A percentile compares a stretch with the other conserved stretches of the same genome.
These are phyloP conservation scores for Flammula alnicola DNA, from an alignment of 1,284 basidiomycete species.

Conservation along the genomic window DNA sequence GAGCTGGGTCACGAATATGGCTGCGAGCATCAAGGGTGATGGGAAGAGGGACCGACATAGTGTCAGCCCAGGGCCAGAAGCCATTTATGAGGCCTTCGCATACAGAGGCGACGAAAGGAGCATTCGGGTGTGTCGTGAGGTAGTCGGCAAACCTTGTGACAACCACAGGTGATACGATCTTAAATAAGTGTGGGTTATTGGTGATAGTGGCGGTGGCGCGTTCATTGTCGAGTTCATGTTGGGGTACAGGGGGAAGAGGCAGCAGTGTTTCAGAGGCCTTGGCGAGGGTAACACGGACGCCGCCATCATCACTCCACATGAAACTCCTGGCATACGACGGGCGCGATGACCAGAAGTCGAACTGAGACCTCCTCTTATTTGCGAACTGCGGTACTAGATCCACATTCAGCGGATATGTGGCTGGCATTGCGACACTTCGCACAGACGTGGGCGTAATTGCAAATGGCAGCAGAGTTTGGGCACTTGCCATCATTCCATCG, in stretches of 20 bases:
- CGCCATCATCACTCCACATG: not conserved
- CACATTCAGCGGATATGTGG: constrained; percentile 8
- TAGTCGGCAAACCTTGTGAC: constrained; percentile 29
- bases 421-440: constrained; percentile 19
- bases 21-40: constrained; percentile 1
- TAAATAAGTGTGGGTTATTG: constrained; percentile 32
- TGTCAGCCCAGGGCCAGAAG: constrained; percentile 13
- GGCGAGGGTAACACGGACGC: not conserved
- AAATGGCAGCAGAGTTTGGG: constrained; percentile 10
- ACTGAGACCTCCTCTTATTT: not conserved
- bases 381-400: not conserved
- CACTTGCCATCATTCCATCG: constrained; percentile 22
- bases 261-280: not conserved
- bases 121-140: constrained; percentile 34
- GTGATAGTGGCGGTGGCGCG: constrained; percentile 21
- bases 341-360: not conserved
- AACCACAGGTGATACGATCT: constrained; percentile 38
- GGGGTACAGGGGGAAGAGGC: constrained; percentile 24
- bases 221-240: constrained; percentile 19
- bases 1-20: not conserved
- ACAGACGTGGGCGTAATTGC: constrained; percentile 24
- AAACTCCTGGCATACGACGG: constrained; percentile 2
- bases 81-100: not conserved
- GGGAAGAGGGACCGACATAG: not conserved
- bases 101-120: constrained; percentile 2